Evolutionary conservation across 345 rosid genomes (phyloP).

Genomic region (Melaleuca quinquenervia): DNA sequence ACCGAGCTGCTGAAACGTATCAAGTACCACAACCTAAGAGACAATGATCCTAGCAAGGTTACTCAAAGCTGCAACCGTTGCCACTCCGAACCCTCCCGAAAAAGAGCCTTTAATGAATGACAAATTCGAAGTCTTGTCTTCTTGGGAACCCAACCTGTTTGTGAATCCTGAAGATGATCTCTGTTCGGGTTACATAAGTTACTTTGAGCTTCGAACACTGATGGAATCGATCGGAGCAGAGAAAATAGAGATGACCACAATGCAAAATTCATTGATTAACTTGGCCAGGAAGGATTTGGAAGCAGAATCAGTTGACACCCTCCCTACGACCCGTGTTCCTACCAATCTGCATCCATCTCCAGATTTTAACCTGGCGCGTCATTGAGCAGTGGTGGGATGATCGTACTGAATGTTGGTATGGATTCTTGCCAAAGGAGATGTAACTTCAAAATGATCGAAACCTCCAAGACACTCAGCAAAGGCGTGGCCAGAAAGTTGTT

Average conservation of each 20-base stretch:
- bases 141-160: constrained; percentile 47
- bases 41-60: not conserved
- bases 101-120: not conserved
- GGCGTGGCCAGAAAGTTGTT: not conserved
- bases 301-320: not conserved
- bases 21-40: not conserved
- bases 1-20: not conserved
- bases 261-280: not conserved
- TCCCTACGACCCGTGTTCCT: not conserved
- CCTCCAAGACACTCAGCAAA: not conserved
- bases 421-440: not conserved
- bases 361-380: not conserved
- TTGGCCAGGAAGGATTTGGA: not conserved
- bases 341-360: not conserved
- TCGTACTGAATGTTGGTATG: constrained; percentile 20
- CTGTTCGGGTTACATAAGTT: constrained; percentile 29
- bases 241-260: not conserved
- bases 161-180: constrained; percentile 46
- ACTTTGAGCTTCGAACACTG: not conserved
- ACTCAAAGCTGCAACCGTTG: not conserved
- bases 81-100: not conserved
- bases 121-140: not conserved
- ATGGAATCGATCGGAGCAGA: not conserved
- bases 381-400: not conserved
- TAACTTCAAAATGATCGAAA: not conserved